phyloP scores from a whole-genome alignment of 768 basidiomycete species.

The Obba rivulosa region DNA sequence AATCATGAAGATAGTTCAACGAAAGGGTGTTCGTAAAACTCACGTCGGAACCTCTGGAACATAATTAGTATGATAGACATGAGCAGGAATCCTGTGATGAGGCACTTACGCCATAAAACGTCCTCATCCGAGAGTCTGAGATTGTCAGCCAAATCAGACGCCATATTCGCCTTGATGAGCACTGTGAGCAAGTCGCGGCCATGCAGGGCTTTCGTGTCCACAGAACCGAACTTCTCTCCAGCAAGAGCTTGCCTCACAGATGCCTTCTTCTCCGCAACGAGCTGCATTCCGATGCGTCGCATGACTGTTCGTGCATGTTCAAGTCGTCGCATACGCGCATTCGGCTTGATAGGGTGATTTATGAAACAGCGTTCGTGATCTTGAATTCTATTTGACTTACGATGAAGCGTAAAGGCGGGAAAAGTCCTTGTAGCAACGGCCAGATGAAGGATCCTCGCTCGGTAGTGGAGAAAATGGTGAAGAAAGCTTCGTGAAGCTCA shows the following conservation, averaged over 20 bases:
- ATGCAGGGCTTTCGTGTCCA: constrained; percentile 27
- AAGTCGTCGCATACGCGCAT: constrained; percentile 2
- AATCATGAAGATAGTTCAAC: background rate
- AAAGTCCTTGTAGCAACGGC: constrained; percentile 6
- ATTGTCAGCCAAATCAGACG: constrained; percentile 47
- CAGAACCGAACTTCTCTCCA: constrained; percentile 22
- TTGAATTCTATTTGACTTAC: background rate
- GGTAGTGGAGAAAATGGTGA: constrained; percentile 16
- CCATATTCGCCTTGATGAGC: constrained; percentile 60
- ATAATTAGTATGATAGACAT: background rate
- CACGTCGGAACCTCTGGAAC: constrained; percentile 20
- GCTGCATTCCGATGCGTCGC: constrained; percentile 23
- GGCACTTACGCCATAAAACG: constrained; percentile 47
- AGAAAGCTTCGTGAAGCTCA: constrained; percentile 28
- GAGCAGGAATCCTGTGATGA: background rate
- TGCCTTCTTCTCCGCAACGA: constrained; percentile 29
- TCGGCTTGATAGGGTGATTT: constrained; percentile 4
- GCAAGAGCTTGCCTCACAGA: constrained; percentile 26
- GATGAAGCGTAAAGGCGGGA: constrained; percentile 21
- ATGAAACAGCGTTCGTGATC: background rate
- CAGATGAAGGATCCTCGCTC: background rate
- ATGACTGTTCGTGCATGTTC: constrained; percentile 15
- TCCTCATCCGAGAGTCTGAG: constrained; percentile 60
- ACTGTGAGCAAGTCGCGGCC: constrained; percentile 56
- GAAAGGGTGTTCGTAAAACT: background rate